Conservation (phyloP, 177 flowering plant species). For the Vitis hybrid region DNA sequence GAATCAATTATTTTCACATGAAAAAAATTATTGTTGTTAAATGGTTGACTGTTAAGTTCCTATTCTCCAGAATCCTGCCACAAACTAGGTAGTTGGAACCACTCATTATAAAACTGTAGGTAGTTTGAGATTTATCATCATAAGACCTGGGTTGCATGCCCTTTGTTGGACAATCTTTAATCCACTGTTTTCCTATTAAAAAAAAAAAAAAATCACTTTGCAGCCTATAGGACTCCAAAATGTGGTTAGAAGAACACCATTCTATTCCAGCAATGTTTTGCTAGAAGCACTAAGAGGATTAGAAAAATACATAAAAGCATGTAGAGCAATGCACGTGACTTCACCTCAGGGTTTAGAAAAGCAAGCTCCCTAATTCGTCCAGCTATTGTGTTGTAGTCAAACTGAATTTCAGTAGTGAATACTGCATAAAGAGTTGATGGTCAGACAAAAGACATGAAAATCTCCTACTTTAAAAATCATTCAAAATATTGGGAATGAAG, state of each 20-base stretch:
- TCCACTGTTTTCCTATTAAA: too few relatives aligned
- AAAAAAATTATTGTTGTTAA: neutral
- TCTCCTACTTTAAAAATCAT: neutral
- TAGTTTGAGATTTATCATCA: too few relatives aligned
- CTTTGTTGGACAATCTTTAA: too few relatives aligned
- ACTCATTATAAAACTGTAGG: neutral
- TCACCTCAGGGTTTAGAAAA: conserved; percentile 88
- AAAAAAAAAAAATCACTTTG: too few relatives aligned
- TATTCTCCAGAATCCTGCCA: neutral
- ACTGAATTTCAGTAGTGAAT: conserved; percentile 76
- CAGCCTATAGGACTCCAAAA: neutral
- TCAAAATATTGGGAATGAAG: neutral
- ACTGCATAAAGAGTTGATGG: conserved; percentile 43
- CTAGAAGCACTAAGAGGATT: too few relatives aligned
- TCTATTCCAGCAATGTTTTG: neutral
- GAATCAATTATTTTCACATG: neutral
- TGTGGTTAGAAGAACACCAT: neutral
- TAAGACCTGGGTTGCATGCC: too few relatives aligned
- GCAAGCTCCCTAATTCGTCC: conserved; percentile 94
- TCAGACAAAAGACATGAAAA: neutral
- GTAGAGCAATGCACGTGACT: neutral
- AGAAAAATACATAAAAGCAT: neutral
- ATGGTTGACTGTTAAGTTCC: neutral
- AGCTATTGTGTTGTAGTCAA: conserved; percentile 85
- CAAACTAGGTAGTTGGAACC: neutral